These are phyloP conservation scores for Ceratocystis papillata DNA, from an alignment of 2,329 filamentous ascomycete species.

Conservation along the genomic window DNA sequence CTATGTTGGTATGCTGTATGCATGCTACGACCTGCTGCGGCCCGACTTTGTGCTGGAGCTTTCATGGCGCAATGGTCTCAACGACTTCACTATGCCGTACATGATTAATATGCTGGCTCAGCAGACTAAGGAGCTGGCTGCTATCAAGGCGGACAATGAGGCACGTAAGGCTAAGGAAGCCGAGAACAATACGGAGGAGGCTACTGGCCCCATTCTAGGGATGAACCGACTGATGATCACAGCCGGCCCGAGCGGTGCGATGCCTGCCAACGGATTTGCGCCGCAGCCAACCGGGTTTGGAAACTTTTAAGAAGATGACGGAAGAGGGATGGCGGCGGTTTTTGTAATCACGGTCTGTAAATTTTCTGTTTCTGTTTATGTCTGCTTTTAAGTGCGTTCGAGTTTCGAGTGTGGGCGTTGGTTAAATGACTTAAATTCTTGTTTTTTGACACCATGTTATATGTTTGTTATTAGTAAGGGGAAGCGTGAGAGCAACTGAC, in stretches of 20 bases:
- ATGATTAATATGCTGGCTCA: conserved; percentile 97
- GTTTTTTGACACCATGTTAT: not conserved
- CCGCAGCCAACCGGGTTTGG: conserved; percentile 77
- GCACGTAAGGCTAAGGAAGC: conserved; percentile 70
- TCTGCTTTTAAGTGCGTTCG: not conserved
- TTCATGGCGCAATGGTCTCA: conserved; percentile 88
- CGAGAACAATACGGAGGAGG: conserved; percentile 71
- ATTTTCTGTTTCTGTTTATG: conserved; percentile 18
- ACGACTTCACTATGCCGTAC: conserved; percentile 98
- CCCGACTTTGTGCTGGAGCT: conserved; percentile 89
- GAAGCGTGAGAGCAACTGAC: not conserved
- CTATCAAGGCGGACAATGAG: conserved; percentile 91
- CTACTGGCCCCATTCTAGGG: conserved; percentile 86
- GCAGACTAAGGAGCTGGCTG: conserved; percentile 74
- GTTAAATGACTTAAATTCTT: conserved; percentile 2
- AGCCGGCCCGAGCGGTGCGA: conserved; percentile 58
- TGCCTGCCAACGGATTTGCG: conserved; percentile 74
- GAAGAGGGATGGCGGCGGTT: conserved; percentile 12
- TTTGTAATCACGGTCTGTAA: conserved; percentile 17
- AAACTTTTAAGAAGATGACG: conserved; percentile 35
- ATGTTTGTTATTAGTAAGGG: not conserved
- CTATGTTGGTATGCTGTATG: conserved; percentile 99
- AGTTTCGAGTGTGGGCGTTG: conserved; percentile 6
- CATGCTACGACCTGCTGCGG: conserved; percentile 93
- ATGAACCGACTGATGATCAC: conserved; percentile 89